A percentile compares a stretch with the other conserved stretches of the same genome.
These are phyloP conservation scores for Aspergillus sp. DNA, from an alignment of 2,329 filamentous ascomycete genomes.

Conservation along the genomic window DNA sequence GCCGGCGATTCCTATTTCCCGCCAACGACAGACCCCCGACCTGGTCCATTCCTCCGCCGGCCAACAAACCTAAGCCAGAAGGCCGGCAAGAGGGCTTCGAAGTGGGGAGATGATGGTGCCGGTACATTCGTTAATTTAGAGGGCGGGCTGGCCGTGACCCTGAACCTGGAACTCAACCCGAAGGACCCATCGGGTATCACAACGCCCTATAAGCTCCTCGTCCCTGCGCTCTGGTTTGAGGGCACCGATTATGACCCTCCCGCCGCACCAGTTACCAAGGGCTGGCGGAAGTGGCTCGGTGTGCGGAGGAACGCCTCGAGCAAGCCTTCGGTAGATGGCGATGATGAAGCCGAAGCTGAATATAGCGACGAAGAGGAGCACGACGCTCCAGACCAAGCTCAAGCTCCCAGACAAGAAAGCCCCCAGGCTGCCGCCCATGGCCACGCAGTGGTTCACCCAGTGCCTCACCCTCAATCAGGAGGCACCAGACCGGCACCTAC, in stretches of 20 bases:
- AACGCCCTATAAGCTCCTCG: conserved; percentile 78
- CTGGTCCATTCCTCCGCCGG: conserved; percentile 62
- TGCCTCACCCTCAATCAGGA: neutral
- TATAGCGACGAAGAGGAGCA: conserved; percentile 21
- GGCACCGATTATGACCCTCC: conserved; percentile 41
- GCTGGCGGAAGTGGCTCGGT: conserved; percentile 41
- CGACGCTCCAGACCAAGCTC: conserved; percentile 9
- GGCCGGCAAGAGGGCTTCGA: conserved; percentile 58
- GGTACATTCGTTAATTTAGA: conserved; percentile 70
- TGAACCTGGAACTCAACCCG: conserved; percentile 87
- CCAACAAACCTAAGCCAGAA: conserved; percentile 68
- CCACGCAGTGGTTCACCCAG: neutral
- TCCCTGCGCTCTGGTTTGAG: conserved; percentile 69
- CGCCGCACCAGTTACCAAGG: conserved; percentile 35
- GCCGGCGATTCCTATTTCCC: conserved; percentile 36
- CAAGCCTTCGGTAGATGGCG: conserved; percentile 14
- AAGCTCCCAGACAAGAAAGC: neutral
- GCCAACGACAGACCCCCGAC: conserved; percentile 28
- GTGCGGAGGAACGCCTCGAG: conserved; percentile 30
- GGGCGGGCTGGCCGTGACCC: conserved; percentile 77
- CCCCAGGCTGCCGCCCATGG: neutral
- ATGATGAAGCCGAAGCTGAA: conserved; percentile 20
- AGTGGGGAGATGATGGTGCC: conserved; percentile 51
- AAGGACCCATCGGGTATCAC: conserved; percentile 87
- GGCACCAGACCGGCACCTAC: neutral